These are phyloP conservation scores for Trametes cubensis DNA, from an alignment of 768 basidiomycete genomes.

Conservation along the genomic window DNA sequence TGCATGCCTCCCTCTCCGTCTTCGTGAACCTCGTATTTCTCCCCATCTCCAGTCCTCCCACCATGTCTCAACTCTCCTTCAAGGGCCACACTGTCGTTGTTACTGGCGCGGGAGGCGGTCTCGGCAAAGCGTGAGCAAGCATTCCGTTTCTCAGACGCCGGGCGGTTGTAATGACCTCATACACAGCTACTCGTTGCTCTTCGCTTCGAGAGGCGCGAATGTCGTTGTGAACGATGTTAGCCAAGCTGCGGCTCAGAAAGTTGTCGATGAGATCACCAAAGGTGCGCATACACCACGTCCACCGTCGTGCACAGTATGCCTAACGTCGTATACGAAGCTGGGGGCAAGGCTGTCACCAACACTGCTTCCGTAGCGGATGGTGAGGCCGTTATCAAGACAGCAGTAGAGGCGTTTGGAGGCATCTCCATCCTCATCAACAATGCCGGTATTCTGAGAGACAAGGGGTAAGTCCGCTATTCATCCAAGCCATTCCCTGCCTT, in stretches of 20 bases:
- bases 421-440: constrained; percentile 94
- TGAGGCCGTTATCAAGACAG: constrained; percentile 80
- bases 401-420: constrained; percentile 80
- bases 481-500: neutral
- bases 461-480: constrained; percentile 51
- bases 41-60: constrained; percentile 3
- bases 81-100: constrained; percentile 90
- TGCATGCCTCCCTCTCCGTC: neutral
- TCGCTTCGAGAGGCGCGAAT: constrained; percentile 91
- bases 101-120: constrained; percentile 94
- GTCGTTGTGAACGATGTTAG: constrained; percentile 97
- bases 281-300: constrained; percentile 47
- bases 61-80: constrained; percentile 58
- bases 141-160: neutral
- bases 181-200: constrained; percentile 82
- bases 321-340: constrained; percentile 50
- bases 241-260: constrained; percentile 82
- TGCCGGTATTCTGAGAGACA: constrained; percentile 87
- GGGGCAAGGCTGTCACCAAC: constrained; percentile 87
- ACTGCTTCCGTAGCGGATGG: constrained; percentile 88
- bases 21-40: neutral
- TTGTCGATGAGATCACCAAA: constrained; percentile 84
- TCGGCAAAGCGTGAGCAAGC: constrained; percentile 81
- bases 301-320: neutral
- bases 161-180: constrained; percentile 7